phyloP scores from a whole-genome alignment of 371 early-diverging fungal species.

The Mortierella sp. region DNA sequence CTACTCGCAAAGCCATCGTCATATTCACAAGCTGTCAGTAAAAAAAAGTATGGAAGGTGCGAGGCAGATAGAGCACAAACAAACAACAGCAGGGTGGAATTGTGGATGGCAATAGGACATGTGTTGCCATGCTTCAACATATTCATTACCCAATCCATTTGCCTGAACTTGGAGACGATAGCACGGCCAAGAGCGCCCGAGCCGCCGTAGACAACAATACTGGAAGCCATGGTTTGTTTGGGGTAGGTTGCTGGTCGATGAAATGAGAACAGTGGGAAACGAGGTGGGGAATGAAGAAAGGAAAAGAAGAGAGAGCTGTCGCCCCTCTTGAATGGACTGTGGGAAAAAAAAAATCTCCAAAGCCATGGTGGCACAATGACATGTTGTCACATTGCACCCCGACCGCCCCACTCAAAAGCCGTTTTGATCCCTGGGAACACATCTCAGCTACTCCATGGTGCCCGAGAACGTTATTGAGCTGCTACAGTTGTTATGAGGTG shows the following conservation, averaged over 20 bases:
- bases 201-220: constrained; percentile 90
- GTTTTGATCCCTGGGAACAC: too few species aligned
- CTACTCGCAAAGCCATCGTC: constrained; percentile 53
- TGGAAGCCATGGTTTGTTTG: constrained; percentile 56
- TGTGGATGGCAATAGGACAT: constrained; percentile 15
- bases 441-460: too few species aligned
- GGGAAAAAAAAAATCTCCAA: not conserved
- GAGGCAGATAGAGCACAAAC: constrained; percentile 1
- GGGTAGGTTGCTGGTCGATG: not conserved
- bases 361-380: too few species aligned
- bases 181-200: constrained; percentile 91
- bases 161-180: constrained; percentile 76
- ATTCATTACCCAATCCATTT: constrained; percentile 82
- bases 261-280: not conserved
- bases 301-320: not conserved
- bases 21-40: too few species aligned
- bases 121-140: too few species aligned
- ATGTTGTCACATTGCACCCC: too few species aligned
- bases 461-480: too few species aligned
- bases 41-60: constrained; percentile 7
- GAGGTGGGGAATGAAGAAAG: not conserved
- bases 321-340: not conserved
- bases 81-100: not conserved
- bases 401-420: too few species aligned
- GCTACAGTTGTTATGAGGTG: too few species aligned